Percentiles rank a stretch among this genome's conserved stretches.
Evolutionary conservation across 805 yeast species (phyloP).

Genomic region (Jamesozyma spencerorum): DNA sequence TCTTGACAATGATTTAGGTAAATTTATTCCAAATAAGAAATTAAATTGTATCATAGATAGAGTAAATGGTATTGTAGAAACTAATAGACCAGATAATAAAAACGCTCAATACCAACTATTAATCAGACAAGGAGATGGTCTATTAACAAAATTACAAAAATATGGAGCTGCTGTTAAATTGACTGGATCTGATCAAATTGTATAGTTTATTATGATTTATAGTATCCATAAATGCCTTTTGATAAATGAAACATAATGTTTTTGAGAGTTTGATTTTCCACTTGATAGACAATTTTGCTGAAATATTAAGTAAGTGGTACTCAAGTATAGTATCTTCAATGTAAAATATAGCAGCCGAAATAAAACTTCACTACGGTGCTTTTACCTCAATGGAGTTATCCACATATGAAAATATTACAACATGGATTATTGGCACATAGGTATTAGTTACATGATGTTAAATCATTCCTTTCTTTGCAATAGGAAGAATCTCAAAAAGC

Average conservation of each 20-base stretch:
- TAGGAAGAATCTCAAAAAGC: too few relatives aligned
- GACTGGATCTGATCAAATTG: constrained; percentile 76
- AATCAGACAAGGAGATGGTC: constrained; percentile 84
- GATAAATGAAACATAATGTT: neutral
- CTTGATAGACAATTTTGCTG: too few relatives aligned
- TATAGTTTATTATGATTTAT: constrained; percentile 3
- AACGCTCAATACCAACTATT: constrained; percentile 84
- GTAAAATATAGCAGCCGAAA: too few relatives aligned
- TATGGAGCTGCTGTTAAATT: constrained; percentile 95
- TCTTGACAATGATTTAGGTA: constrained; percentile 77
- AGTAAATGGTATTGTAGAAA: constrained; percentile 90
- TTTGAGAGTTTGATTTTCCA: too few relatives aligned
- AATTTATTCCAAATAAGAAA: constrained; percentile 86
- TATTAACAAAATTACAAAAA: constrained; percentile 89
- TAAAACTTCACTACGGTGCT: too few relatives aligned
- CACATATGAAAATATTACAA: constrained; percentile 82
- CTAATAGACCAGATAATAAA: constrained; percentile 93
- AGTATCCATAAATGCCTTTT: neutral
- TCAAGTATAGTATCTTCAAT: too few relatives aligned
- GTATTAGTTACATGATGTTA: too few relatives aligned
- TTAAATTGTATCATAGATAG: constrained; percentile 92
- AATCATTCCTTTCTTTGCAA: too few relatives aligned
- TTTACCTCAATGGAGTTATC: constrained; percentile 89
- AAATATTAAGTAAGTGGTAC: too few relatives aligned
- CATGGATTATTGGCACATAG: too few relatives aligned